Percentiles rank a stretch among this genome's conserved stretches.
Evolutionary conservation across 2,329 filamentous ascomycete species (phyloP).

Genomic region (Torrubiella hemipterigena): DNA sequence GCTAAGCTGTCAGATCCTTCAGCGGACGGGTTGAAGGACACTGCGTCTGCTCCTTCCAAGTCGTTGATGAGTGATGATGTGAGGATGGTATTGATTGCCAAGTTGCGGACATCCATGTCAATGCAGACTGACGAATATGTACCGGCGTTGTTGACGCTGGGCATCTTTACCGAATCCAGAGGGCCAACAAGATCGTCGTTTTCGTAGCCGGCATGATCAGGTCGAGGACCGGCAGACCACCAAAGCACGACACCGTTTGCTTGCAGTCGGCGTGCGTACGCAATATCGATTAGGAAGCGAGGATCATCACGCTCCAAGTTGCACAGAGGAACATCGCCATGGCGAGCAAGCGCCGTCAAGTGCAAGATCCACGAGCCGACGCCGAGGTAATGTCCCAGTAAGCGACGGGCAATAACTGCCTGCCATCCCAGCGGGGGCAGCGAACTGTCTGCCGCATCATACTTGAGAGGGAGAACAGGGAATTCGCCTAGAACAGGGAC

Average conservation of each 20-base stretch:
- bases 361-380: slow-evolving; percentile 90
- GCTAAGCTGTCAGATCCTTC: slow-evolving; percentile 46
- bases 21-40: slow-evolving; percentile 58
- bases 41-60: slow-evolving; percentile 76
- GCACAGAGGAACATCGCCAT: slow-evolving; percentile 88
- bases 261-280: slow-evolving; percentile 81
- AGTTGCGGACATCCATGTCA: slow-evolving; percentile 83
- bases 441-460: slow-evolving; percentile 73
- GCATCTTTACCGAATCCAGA: slow-evolving; percentile 83
- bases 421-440: slow-evolving; percentile 93
- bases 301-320: slow-evolving; percentile 93
- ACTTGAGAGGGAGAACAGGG: slow-evolving; percentile 68
- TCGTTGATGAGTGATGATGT: slow-evolving; percentile 96
- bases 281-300: slow-evolving; percentile 87
- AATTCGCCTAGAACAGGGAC: slow-evolving; percentile 75
- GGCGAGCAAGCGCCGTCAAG: slow-evolving; percentile 74
- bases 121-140: slow-evolving; percentile 96
- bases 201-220: slow-evolving; percentile 93
- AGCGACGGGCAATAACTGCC: slow-evolving; percentile 68
- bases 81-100: slow-evolving; percentile 95
- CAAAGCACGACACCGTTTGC: slow-evolving; percentile 89
- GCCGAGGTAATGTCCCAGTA: slow-evolving; percentile 83
- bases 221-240: slow-evolving; percentile 82
- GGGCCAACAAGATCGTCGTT: slow-evolving; percentile 77
- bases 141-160: slow-evolving; percentile 81